phyloP scores from a whole-genome alignment of 371 early-diverging fungal genomes.

The Phascolomyces articulosus region DNA sequence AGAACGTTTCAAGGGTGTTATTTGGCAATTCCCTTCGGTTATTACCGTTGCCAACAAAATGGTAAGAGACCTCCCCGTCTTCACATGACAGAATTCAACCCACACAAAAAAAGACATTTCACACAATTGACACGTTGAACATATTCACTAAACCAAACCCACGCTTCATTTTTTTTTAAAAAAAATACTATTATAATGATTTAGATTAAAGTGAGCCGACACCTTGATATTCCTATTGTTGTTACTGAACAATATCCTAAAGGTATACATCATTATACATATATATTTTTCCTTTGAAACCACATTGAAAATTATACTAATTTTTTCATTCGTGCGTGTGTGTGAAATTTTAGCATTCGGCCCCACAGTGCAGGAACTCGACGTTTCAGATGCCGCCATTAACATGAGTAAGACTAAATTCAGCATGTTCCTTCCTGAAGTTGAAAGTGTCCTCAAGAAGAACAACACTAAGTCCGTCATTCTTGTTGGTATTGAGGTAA shows the following conservation, averaged over 20 bases:
- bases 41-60: slow-evolving; percentile 89
- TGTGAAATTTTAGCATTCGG: slow-evolving; percentile 73
- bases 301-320: too few species aligned
- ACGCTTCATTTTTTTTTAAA: neutral
- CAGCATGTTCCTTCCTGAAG: slow-evolving; percentile 84
- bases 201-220: slow-evolving; percentile 65
- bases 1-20: slow-evolving; percentile 78
- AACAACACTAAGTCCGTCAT: slow-evolving; percentile 71
- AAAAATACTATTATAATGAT: too few species aligned
- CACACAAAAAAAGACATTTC: too few species aligned
- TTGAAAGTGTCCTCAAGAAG: slow-evolving; percentile 60
- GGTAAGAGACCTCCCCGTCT: slow-evolving; percentile 41
- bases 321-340: too few species aligned
- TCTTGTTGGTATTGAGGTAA: slow-evolving; percentile 92
- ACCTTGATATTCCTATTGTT: slow-evolving; percentile 81
- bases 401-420: slow-evolving; percentile 82
- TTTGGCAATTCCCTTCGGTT: slow-evolving; percentile 81
- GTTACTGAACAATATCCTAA: slow-evolving; percentile 91
- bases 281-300: too few species aligned
- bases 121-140: too few species aligned
- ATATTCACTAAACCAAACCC: neutral
- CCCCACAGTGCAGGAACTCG: slow-evolving; percentile 78
- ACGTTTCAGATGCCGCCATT: slow-evolving; percentile 62
- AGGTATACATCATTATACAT: slow-evolving; percentile 38
- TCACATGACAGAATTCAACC: too few species aligned